These are phyloP conservation scores for Citrus trifoliata DNA, from an alignment of 345 rosid genomes.

Conservation along the genomic window DNA sequence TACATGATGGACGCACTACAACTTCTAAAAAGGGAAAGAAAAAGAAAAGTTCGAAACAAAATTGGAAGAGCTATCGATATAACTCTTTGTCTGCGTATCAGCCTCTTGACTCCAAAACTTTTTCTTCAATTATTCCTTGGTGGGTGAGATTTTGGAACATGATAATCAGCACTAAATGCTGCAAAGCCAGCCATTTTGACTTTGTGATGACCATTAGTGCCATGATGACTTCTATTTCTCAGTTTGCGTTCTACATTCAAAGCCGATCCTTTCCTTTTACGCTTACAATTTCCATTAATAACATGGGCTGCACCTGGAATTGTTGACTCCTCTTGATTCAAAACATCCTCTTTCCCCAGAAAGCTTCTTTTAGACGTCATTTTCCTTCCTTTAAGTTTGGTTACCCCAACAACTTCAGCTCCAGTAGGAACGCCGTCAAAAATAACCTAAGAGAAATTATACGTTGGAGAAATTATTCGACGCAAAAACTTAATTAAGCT, in stretches of 20 bases:
- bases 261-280: slow-evolving; percentile 7
- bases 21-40: not conserved
- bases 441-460: slow-evolving; percentile 6
- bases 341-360: slow-evolving; percentile 11
- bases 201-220: not conserved
- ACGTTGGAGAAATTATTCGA: too few relatives aligned
- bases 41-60: slow-evolving; percentile 8
- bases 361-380: slow-evolving; percentile 10
- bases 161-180: slow-evolving; percentile 55
- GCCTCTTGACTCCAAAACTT: not conserved
- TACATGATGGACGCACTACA: slow-evolving; percentile 14
- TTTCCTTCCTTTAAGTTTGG: slow-evolving; percentile 23
- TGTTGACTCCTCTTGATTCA: slow-evolving; percentile 3
- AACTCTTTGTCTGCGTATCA: not conserved
- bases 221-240: not conserved
- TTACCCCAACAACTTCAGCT: not conserved
- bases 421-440: slow-evolving; percentile 2
- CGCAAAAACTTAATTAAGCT: too few relatives aligned
- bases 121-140: slow-evolving; percentile 50
- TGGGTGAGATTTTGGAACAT: slow-evolving; percentile 46
- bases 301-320: slow-evolving; percentile 27
- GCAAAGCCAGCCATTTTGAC: slow-evolving; percentile 33
- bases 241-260: slow-evolving; percentile 5
- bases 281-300: slow-evolving; percentile 19
- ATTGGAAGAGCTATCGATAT: slow-evolving; percentile 7